Base-by-base conservation (phyloP, 208 protist species). In the Porcisia hertigi region DNA sequence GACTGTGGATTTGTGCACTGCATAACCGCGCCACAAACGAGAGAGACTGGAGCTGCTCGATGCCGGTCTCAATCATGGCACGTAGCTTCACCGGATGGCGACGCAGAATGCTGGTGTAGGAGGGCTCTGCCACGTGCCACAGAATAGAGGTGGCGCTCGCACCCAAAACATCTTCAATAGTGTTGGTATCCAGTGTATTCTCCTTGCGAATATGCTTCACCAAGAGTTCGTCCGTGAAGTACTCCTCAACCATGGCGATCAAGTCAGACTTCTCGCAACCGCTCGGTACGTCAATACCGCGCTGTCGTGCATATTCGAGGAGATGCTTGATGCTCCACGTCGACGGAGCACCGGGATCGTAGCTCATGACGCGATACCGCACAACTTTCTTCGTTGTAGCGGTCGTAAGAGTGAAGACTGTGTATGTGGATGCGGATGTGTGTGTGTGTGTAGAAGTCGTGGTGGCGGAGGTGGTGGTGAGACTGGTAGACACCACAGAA, bases 271-370 rank as follows among this genome's bases (percentile, higher is more conserved):
- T 81, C 57, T 80, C 74, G 11, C 74, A 73, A 8, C 80, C 86
- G 20, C 69, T 65, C 20, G 65, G 59, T 45, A 86, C 71, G n/a
- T 63, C 49, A 30, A 87, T 82, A 20, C 79, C 47, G 73, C 88
- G 81, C 69, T 83, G 53, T 11, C 36, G 36, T 25, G 67, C 62
- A 76, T 91, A 94, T 12, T 70, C 58, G 25, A 88, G 71, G 25
- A 94, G 81, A 47, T 85, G 66, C 58, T 71, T 36, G 63, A 82
- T 77, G 47, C 63, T 81, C 89, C 89, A 94, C 65, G 80, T 87
- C 39, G 60, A 34, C 6, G 89, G 82, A n/a, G 85, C 75, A 75
- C 81, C 76, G n/a, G 82, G 78, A 47, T 85, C 43, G 72, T 67
- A 80, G 43, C 54, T 69, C 77, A 79, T 86, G 62, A 53, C 20